These are phyloP conservation scores for Microcera coccophila DNA, from an alignment of 2,329 filamentous ascomycete genomes.

Conservation along the genomic window DNA sequence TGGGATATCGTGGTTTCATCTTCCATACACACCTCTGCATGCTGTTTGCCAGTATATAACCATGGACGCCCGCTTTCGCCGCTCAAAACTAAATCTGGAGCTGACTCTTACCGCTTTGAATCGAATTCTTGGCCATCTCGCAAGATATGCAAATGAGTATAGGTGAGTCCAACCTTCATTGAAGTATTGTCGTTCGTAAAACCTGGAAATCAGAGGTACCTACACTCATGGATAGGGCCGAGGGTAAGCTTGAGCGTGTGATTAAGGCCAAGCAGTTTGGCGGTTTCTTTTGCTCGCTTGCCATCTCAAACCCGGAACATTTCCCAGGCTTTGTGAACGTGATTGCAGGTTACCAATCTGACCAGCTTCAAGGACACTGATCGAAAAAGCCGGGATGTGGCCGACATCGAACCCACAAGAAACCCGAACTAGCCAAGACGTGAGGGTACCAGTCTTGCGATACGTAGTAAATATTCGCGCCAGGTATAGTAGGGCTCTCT, in stretches of 20 bases:
- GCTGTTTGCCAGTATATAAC: conserved; percentile 13
- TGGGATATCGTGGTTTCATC: conserved; percentile 18
- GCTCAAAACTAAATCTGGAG: no score
- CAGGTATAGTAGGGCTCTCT: neutral
- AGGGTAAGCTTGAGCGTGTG: no score
- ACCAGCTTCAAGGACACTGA: conserved; percentile 13
- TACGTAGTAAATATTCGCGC: conserved; percentile 13
- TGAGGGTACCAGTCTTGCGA: conserved; percentile 7
- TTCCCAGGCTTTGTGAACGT: no score
- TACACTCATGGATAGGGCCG: no score
- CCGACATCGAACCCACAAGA: neutral
- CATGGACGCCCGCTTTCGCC: no score
- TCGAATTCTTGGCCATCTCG: conserved; percentile 16
- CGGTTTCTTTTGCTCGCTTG: no score
- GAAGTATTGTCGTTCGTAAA: no score
- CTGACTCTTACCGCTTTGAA: conserved; percentile 5
- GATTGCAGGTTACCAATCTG: no score
- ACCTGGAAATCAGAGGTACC: no score
- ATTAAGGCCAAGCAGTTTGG: no score
- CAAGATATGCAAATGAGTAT: conserved; percentile 13
- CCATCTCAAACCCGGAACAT: no score
- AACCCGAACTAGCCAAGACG: neutral
- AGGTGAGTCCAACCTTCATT: conserved; percentile 10
- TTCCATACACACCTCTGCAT: conserved; percentile 13
- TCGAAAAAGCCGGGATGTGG: conserved; percentile 9